Evolutionary conservation across 495 filamentous ascomycete species (phyloP), one percentile per base, ranked within the genome.

Genomic region (Daldinia childiae): DNA sequence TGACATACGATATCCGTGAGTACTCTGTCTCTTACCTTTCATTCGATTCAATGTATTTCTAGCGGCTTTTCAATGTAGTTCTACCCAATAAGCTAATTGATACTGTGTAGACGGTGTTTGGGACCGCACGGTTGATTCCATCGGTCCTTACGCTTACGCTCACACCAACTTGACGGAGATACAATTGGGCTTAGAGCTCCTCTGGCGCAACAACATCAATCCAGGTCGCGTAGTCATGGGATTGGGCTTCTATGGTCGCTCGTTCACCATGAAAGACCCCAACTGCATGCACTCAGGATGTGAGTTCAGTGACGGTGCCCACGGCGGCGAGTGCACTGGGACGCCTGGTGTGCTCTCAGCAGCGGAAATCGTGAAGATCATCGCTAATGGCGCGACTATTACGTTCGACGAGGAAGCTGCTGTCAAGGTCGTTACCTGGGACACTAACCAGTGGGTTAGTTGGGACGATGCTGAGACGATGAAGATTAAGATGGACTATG

Each of bases 141-240:
- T 66, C 30, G 82, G 80, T n/a, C 59, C 73, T 0, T 73, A 77
- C 43, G 58, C 84, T 1, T 61, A 77, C 1, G 75, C 79, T 0
- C 87, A 89, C 68, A 87, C 86, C 1, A 87, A 89, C 64, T 43
- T 87, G 0, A 86, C 85, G 4, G 86, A 88, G 66, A 88, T 89
- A 67, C 68, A 83, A 17, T 51, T 66, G 6, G 76, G 76, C 0
- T 39, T 86, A 8, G 76, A 87, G 11, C 79, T 89, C 0, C 69
- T 89, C 0, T 87, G 86, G 86, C 75, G 85, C 8, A 83, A 82
- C 58, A 65, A 78, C 27, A 79, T 89, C 32, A 60, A 76, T 7
- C 81, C 85, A 0, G 9, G 38, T 6, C 79, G 85, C 38, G 78
- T 88, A 3, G 58, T 68, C 51, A 30, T 89, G 0, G 87, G 87